Evolutionary conservation across 1,284 basidiomycete species (phyloP), one percentile per base, ranked within the genome.

Genomic region (Naganishia sp.): DNA sequence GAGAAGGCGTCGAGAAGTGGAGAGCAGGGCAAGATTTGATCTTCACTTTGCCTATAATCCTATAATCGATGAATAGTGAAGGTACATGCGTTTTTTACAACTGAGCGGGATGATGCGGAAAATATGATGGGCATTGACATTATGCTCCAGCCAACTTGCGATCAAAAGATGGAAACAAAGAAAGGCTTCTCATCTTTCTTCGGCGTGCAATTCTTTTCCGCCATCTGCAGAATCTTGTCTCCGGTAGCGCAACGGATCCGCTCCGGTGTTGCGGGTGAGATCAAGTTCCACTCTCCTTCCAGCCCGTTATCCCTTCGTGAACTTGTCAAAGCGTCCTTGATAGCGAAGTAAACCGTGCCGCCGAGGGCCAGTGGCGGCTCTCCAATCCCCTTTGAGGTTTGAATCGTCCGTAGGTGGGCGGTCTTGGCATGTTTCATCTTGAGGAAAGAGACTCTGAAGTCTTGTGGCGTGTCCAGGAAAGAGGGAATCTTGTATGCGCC

Each of bases 361-460:
- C 77, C 78, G 41, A 80, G 67, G 70, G 77, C 77, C 61, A 80
- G 71, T 35, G 78, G 78, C 17, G 78, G 78, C 51, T 79, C 73
- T 54, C 74, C 65, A 9, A 66, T 57, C 72, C 58, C 67, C 49
- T 68, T 68, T 25, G 67, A 68, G 25, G 62, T 60, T 23, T 68
- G 67, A 31, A 68, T 68, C 41, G 67, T 68, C 31, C 57, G 51
- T 11, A 68, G 47, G 28, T 68, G 67, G n/a, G 62, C 62, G 9
- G 63, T 68, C 46, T 68, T 68, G 18, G 47, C 50, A 21, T 73
- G 72, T 42, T 67, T 68, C 41, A 72, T 71, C 45, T 75, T 74
- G 32, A 79, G 66, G 60, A 79, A 75, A 43, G 72, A 72, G 42
- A 79, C 72, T 31, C 75, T 69, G 70, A 79, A 73, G 31, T 75